Conservation (phyloP, 2,329 filamentous ascomycete species). For the Ophidiomyces ophidiicola region DNA sequence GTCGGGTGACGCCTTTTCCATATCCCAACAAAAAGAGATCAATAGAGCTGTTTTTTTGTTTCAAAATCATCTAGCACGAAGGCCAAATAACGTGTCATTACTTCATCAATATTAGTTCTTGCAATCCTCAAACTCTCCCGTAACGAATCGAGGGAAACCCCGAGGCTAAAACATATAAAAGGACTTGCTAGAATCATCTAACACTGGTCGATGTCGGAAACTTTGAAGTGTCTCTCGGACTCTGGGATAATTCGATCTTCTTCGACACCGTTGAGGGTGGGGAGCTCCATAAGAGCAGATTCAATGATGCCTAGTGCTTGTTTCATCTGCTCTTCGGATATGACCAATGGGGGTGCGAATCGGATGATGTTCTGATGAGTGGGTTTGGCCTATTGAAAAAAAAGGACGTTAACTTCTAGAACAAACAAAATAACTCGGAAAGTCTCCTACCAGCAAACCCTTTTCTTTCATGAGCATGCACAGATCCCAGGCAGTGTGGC, state of each 20-base stretch:
- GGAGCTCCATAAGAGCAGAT: slow-evolving; percentile 70
- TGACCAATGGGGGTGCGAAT: slow-evolving; percentile 90
- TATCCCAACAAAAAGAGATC: too few relatives aligned
- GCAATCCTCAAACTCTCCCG: background rate
- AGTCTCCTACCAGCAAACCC: slow-evolving; percentile 63
- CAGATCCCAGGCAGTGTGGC: slow-evolving; percentile 87
- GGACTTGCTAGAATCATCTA: background rate
- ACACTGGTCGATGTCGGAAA: slow-evolving; percentile 3
- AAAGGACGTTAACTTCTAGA: background rate
- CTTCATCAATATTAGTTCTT: slow-evolving; percentile 1
- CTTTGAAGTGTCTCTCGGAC: slow-evolving; percentile 42
- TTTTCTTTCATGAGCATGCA: slow-evolving; percentile 93
- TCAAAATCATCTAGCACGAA: too few relatives aligned
- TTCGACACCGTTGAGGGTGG: slow-evolving; percentile 44
- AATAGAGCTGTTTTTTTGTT: too few relatives aligned
- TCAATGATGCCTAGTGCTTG: slow-evolving; percentile 67
- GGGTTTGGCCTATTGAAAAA: slow-evolving; percentile 67
- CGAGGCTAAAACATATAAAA: background rate
- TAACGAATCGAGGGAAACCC: background rate
- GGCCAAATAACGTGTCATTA: background rate
- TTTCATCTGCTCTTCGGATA: slow-evolving; percentile 74
- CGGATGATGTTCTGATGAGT: slow-evolving; percentile 98
- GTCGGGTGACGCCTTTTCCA: too few relatives aligned
- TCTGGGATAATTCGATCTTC: slow-evolving; percentile 46
- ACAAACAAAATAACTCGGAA: background rate